Evolutionary conservation across 169 alveolate species (phyloP).

Genomic region (Cryptosporidium tyzzeri): DNA sequence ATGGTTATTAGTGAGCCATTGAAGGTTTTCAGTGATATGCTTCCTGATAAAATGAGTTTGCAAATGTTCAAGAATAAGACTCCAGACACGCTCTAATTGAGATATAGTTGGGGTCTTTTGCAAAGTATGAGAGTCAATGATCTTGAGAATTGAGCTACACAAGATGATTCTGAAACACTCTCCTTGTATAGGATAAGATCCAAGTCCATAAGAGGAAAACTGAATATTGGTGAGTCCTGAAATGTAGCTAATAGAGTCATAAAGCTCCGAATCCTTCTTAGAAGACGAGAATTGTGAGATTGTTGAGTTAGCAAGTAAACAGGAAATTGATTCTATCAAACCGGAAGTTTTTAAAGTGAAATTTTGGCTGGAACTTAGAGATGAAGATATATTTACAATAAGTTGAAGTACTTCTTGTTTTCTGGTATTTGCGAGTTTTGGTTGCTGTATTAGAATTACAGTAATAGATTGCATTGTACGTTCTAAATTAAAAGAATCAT

Average conservation of each 20-base stretch:
- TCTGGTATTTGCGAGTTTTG: slow-evolving; percentile 13
- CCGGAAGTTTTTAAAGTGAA: background rate
- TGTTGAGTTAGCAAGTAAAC: slow-evolving; percentile 14
- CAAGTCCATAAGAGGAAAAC: slow-evolving; percentile 45
- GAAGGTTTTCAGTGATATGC: slow-evolving; percentile 44
- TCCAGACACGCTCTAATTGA: slow-evolving; percentile 15
- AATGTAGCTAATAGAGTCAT: slow-evolving; percentile 7
- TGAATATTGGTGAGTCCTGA: slow-evolving; percentile 16
- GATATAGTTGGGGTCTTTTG: background rate
- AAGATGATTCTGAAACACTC: slow-evolving; percentile 56
- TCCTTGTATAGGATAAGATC: slow-evolving; percentile 51
- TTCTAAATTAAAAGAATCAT: slow-evolving; percentile 38
- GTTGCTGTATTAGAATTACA: slow-evolving; percentile 19
- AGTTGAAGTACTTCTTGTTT: slow-evolving; percentile 38
- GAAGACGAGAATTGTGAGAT: background rate
- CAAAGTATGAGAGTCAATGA: background rate
- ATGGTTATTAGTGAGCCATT: slow-evolving; percentile 60
- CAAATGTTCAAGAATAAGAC: slow-evolving; percentile 6
- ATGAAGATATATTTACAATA: slow-evolving; percentile 31
- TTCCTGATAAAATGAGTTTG: slow-evolving; percentile 47
- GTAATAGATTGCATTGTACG: slow-evolving; percentile 33
- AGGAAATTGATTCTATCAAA: slow-evolving; percentile 37
- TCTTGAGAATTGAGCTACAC: slow-evolving; percentile 11
- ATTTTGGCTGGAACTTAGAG: slow-evolving; percentile 10
- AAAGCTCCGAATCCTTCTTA: background rate